Evolutionary conservation across 2,329 filamentous ascomycete genomes (phyloP).

Genomic region (Penicillium sumatraense): DNA sequence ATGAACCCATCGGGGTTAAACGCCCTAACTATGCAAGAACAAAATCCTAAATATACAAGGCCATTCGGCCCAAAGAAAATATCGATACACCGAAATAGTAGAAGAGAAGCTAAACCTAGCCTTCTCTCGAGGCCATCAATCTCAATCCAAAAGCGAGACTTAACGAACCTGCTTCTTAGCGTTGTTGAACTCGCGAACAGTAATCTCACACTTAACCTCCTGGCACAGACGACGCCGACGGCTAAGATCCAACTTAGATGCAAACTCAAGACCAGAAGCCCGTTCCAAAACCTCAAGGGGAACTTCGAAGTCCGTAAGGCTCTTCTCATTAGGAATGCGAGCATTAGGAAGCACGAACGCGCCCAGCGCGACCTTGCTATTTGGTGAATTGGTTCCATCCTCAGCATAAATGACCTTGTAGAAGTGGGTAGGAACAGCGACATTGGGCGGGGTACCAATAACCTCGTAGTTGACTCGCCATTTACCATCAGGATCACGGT

Average conservation of each 20-base stretch:
- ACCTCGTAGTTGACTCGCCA: slow-evolving; percentile 97
- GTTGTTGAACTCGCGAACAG: slow-evolving; percentile 77
- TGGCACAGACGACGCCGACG: slow-evolving; percentile 80
- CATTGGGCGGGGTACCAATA: slow-evolving; percentile 88
- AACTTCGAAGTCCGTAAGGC: slow-evolving; percentile 89
- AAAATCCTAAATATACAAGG: slow-evolving; percentile 29
- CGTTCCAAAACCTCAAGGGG: slow-evolving; percentile 90
- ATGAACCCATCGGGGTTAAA: slow-evolving; percentile 14
- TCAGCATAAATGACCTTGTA: slow-evolving; percentile 99
- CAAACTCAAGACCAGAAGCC: slow-evolving; percentile 90
- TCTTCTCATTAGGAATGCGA: slow-evolving; percentile 82
- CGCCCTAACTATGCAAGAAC: slow-evolving; percentile 31
- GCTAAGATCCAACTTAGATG: slow-evolving; percentile 72
- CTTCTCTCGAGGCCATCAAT: too few relatives aligned
- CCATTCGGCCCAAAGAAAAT: slow-evolving; percentile 4
- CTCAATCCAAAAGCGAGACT: neutral
- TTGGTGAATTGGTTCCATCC: slow-evolving; percentile 64
- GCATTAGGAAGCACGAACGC: slow-evolving; percentile 97
- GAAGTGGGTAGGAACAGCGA: slow-evolving; percentile 97
- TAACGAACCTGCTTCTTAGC: slow-evolving; percentile 52
- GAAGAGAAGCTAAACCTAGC: too few relatives aligned
- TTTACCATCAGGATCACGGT: slow-evolving; percentile 85
- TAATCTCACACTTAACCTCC: slow-evolving; percentile 80
- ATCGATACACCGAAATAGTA: neutral
- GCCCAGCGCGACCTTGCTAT: slow-evolving; percentile 80